phyloP scores from a whole-genome alignment of 2,329 filamentous ascomycete genomes.

The Scopulariopsis brevicaulis region DNA sequence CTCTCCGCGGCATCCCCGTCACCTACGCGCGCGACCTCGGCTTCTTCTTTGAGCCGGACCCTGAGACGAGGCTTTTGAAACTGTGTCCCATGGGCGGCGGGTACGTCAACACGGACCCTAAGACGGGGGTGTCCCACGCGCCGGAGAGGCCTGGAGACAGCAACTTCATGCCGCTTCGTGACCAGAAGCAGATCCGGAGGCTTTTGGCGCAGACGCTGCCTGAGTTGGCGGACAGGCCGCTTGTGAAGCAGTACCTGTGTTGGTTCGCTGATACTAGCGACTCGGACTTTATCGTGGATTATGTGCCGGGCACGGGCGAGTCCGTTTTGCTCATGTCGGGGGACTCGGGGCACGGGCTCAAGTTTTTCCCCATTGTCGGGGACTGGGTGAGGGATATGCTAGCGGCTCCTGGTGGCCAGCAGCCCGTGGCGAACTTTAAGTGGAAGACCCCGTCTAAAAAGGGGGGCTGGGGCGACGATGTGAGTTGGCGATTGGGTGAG shows the following conservation, averaged over 20 bases:
- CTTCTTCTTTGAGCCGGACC: slow-evolving; percentile 56
- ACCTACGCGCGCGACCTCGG: slow-evolving; percentile 50
- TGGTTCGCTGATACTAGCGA: slow-evolving; percentile 53
- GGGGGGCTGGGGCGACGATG: too few relatives aligned
- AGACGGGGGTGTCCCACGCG: slow-evolving; percentile 26
- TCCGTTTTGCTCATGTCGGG: slow-evolving; percentile 37
- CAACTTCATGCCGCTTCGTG: slow-evolving; percentile 30
- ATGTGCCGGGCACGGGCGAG: slow-evolving; percentile 35
- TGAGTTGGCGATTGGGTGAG: too few relatives aligned
- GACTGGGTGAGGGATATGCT: slow-evolving; percentile 29
- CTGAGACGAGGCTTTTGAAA: slow-evolving; percentile 44
- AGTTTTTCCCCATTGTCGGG: slow-evolving; percentile 48
- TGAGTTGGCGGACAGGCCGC: slow-evolving; percentile 36
- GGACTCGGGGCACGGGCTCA: slow-evolving; percentile 51
- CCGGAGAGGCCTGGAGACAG: slow-evolving; percentile 26
- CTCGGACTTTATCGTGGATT: slow-evolving; percentile 50
- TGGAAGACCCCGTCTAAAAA: too few relatives aligned
- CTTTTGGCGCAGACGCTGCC: slow-evolving; percentile 41
- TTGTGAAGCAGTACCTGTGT: slow-evolving; percentile 46
- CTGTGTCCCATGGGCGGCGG: slow-evolving; percentile 48
- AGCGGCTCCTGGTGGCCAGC: too few relatives aligned
- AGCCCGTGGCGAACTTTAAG: too few relatives aligned
- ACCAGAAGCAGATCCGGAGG: slow-evolving; percentile 38
- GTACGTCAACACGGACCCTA: slow-evolving; percentile 30
- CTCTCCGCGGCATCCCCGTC: slow-evolving; percentile 45